These are phyloP conservation scores for Aspergillus sojae DNA, from an alignment of 2,329 filamentous ascomycete genomes.

Conservation along the genomic window DNA sequence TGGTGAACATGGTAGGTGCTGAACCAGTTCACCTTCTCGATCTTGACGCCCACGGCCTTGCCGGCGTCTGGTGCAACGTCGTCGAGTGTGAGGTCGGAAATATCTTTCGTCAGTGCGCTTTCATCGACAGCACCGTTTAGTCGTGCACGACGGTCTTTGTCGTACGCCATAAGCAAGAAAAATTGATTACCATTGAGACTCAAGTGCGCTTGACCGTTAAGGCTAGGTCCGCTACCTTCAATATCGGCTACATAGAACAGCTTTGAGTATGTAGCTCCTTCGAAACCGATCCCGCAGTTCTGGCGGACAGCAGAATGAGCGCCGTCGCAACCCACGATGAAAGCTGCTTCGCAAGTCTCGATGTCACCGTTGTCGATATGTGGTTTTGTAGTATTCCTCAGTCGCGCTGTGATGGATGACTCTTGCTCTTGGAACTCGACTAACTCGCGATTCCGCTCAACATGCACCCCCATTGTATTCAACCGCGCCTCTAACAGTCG, in stretches of 20 bases:
- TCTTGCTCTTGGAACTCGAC: constrained; percentile 28
- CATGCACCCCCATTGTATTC: constrained; percentile 28
- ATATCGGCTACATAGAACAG: constrained; percentile 51
- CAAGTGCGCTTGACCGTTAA: constrained; percentile 37
- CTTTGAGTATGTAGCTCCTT: constrained; percentile 48
- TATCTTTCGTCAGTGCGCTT: constrained; percentile 19
- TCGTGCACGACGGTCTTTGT: constrained; percentile 24
- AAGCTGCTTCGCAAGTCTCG: constrained; percentile 39
- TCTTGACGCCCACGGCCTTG: constrained; percentile 24
- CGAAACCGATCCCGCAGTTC: constrained; percentile 41
- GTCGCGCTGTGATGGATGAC: constrained; percentile 24
- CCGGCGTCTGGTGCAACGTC: constrained; percentile 30
- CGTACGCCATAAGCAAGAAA: constrained; percentile 38
- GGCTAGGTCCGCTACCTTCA: constrained; percentile 31
- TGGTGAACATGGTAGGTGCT: constrained; percentile 52
- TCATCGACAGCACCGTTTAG: constrained; percentile 30
- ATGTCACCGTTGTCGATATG: constrained; percentile 20
- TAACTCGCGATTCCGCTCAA: constrained; percentile 32
- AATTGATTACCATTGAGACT: constrained; percentile 40
- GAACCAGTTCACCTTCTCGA: constrained; percentile 42
- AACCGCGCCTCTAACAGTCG: constrained; percentile 30
- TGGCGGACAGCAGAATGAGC: constrained; percentile 54
- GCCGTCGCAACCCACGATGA: constrained; percentile 57
- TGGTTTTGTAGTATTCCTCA: constrained; percentile 10
- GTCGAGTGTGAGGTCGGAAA: constrained; percentile 32